These are phyloP conservation scores for Neltuma alba DNA, from an alignment of 306 rosid genomes.

Conservation along the genomic window DNA sequence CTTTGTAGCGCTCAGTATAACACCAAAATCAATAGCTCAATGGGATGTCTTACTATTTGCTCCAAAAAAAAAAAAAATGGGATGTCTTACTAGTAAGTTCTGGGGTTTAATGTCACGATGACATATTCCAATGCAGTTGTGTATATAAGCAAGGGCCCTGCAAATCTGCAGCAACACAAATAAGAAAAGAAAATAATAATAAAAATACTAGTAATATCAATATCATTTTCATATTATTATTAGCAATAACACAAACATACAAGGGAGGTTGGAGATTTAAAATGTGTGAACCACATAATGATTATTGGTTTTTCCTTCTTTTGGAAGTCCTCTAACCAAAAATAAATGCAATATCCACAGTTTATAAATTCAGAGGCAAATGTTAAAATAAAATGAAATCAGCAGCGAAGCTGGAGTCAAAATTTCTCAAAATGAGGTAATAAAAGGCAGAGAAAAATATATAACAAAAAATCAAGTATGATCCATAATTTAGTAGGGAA, in stretches of 20 bases:
- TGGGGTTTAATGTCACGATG: constrained; percentile 86
- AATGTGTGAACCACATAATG: constrained; percentile 18
- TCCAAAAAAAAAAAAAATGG: too few species aligned
- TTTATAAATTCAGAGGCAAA: neutral
- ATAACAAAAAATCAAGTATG: neutral
- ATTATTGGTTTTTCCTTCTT: constrained; percentile 18
- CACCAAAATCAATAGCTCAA: constrained; percentile 24
- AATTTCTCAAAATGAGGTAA: constrained; percentile 10
- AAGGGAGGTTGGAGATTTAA: neutral
- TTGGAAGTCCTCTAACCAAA: neutral
- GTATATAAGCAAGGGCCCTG: constrained; percentile 45
- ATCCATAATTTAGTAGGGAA: neutral
- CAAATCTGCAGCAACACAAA: constrained; percentile 54
- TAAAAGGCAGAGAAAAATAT: constrained; percentile 1
- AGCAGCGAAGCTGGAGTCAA: constrained; percentile 3
- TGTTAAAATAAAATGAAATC: neutral
- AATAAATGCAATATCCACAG: constrained; percentile 10
- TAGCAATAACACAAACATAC: neutral
- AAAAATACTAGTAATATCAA: neutral
- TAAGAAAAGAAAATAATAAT: neutral
- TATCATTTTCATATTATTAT: neutral
- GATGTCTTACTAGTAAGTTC: constrained; percentile 75
- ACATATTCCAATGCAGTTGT: constrained; percentile 76
- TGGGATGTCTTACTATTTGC: constrained; percentile 67
- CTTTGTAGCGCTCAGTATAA: neutral